Evolutionary conservation across 768 basidiomycete genomes (phyloP).

Genomic region (Sarcodon aspratus): DNA sequence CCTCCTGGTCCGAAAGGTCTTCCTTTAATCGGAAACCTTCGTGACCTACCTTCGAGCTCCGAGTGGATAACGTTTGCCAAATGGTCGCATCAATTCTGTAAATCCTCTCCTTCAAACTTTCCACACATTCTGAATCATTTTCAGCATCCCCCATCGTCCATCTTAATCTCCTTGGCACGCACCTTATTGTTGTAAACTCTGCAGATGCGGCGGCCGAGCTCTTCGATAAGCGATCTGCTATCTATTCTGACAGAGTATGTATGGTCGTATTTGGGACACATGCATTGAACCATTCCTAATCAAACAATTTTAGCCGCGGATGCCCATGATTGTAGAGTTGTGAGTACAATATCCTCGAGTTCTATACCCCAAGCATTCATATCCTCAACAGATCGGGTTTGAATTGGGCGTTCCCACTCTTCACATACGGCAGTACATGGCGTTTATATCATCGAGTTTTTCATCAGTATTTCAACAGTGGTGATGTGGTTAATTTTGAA

Average conservation of each 20-base stretch:
- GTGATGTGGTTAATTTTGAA: background rate
- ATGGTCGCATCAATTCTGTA: conserved; percentile 7
- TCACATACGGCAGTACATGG: no score
- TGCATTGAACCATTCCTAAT: no score
- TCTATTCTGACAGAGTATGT: conserved; percentile 16
- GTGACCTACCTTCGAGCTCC: conserved; percentile 2
- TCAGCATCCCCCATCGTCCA: conserved; percentile 22
- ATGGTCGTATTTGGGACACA: background rate
- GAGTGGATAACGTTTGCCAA: conserved; percentile 4
- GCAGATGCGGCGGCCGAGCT: conserved; percentile 16
- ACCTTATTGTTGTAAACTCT: conserved; percentile 16
- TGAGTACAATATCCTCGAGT: no score
- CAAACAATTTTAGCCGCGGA: no score
- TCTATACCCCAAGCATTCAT: no score
- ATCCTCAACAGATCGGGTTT: no score
- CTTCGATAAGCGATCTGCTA: conserved; percentile 16
- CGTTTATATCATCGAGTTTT: background rate
- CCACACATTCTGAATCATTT: no score
- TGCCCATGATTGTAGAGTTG: no score
- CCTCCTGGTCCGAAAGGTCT: conserved; percentile 7
- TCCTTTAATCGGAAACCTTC: conserved; percentile 7
- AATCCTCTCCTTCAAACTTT: background rate
- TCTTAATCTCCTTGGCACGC: conserved; percentile 9
- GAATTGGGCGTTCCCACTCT: no score
- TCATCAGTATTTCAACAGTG: background rate